A percentile compares a stretch with the other conserved stretches of the same genome.
Conservation (phyloP, 805 yeast species). For the Saccharomycopsis javanensis region DNA sequence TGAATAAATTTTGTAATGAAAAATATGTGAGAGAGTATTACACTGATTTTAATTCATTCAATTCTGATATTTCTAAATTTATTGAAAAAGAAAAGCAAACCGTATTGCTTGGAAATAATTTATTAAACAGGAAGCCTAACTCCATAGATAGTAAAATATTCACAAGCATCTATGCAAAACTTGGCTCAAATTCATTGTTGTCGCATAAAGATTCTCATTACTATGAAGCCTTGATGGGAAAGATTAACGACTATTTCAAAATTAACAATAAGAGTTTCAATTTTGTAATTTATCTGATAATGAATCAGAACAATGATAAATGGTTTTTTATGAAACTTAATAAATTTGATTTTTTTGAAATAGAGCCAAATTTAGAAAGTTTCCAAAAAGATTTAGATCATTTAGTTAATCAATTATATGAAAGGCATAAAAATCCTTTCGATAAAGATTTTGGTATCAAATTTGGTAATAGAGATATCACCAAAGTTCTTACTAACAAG, state of each 20-base stretch:
- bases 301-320: slow-evolving; percentile 1
- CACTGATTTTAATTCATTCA: not conserved
- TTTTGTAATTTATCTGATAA: not conserved
- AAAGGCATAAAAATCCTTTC: not conserved
- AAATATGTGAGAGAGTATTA: slow-evolving; percentile 6
- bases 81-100: not conserved
- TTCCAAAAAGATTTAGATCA: not conserved
- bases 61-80: not conserved
- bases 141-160: not conserved
- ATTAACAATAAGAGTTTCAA: not conserved
- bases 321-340: slow-evolving; percentile 15
- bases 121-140: not conserved
- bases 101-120: not conserved
- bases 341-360: slow-evolving; percentile 9
- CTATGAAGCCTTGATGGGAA: not conserved
- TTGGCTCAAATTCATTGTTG: not conserved
- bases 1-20: slow-evolving; percentile 7
- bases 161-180: not conserved
- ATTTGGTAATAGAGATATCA: slow-evolving; percentile 16
- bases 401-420: not conserved
- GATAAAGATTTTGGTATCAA: slow-evolving; percentile 13
- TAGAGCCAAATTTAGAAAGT: not conserved
- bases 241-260: not conserved
- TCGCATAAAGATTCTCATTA: not conserved
- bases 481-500: slow-evolving; percentile 9